A percentile compares a stretch with the other conserved stretches of the same genome.
phyloP scores from a whole-genome alignment of 768 basidiomycete genomes.

The Kwoniella sp. region DNA sequence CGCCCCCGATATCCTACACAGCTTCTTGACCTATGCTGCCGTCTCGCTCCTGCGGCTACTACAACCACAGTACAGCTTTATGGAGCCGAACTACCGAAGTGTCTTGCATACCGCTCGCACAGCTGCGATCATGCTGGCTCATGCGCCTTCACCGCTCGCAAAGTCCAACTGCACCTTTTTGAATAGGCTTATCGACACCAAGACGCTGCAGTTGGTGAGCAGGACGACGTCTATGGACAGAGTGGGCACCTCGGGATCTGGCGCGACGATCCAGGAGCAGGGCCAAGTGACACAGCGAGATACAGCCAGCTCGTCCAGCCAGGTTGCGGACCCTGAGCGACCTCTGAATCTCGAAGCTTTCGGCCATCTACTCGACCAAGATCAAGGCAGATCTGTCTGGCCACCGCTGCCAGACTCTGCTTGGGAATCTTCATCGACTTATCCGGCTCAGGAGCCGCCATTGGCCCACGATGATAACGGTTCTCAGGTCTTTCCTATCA shows the following conservation, averaged over 20 bases:
- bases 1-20: conserved; percentile 40
- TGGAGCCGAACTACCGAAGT: conserved; percentile 10
- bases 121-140: conserved; percentile 39
- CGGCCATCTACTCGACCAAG: conserved; percentile 12
- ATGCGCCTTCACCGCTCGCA: conserved; percentile 28
- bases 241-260: neutral
- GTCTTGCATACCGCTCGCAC: conserved; percentile 21
- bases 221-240: too few relatives aligned
- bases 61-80: conserved; percentile 9
- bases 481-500: neutral
- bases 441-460: neutral
- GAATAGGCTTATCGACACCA: conserved; percentile 24
- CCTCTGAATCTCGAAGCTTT: conserved; percentile 26
- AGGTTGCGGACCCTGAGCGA: neutral
- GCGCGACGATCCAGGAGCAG: too few relatives aligned
- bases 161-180: conserved; percentile 34
- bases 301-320: neutral
- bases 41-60: conserved; percentile 34
- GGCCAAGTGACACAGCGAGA: neutral
- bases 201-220: conserved; percentile 5
- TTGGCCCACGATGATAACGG: neutral
- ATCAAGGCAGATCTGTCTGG: conserved; percentile 23
- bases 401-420: conserved; percentile 20
- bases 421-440: neutral
- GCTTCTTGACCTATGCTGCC: conserved; percentile 45